Evolutionary conservation across 2,329 filamentous ascomycete genomes (phyloP), one percentile per base, ranked within the genome.

Genomic region (Lecanicillium sp.): DNA sequence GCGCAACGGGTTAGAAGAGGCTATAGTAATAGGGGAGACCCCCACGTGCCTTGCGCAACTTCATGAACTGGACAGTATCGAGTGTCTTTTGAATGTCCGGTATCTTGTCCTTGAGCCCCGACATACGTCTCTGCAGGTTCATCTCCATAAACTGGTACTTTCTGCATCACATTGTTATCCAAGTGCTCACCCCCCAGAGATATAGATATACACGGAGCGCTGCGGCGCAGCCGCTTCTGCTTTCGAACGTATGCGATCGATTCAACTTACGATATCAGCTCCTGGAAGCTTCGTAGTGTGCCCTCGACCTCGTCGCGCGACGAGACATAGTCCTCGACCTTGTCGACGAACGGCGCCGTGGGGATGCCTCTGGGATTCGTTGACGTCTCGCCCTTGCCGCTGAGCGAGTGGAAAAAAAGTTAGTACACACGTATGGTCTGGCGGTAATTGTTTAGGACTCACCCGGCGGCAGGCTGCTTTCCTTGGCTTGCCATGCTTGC

Each of bases 91-190:
- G 84, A 55, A 98, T 97, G 65, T 98, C 93, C 0, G 93, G 93
- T 56, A 98, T 90, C 73, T 97, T 98, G 62, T 96, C 90, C 61
- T 84, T 87, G 48, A 98, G 72, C 2, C 90, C 90, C 4, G 78
- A 75, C 45, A 87, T 84, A 40, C 93, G 81, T 54, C 89, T 79
- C 66, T 95, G 86, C 51, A 93, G 87, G 67, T 95, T 97, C 64
- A 86, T 75, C 71, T 97, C 90, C 93, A 98, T 98, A 71, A 97
- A 98, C 67, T 97, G 93, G 73, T 98, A 98, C 77, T 98, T 98
- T 58, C 90, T 95, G 63, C 65, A 10, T 20, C 17, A 38, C 53
- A 58, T 33, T 54, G 54, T 29, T 42, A 48, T 9, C 14, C 2
- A 27, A 19, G 19, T 12, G 4, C 19, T 19, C 10, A 1, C n/a